Base-by-base conservation (phyloP, 2,329 filamentous ascomycete species). In the Fusarium nygamai region DNA sequence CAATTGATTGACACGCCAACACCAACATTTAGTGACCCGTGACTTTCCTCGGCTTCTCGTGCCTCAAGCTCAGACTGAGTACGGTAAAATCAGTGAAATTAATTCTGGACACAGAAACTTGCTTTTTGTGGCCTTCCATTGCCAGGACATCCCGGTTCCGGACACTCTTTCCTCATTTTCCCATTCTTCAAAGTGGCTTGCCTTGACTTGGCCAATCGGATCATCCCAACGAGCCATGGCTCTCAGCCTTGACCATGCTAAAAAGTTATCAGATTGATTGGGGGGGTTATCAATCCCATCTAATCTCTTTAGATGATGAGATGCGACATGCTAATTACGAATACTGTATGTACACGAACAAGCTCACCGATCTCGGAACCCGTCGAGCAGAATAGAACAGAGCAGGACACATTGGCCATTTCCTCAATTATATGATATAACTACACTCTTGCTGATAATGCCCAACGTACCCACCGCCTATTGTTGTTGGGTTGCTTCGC, bases 231-330 rank as follows among this genome's bases (percentile, higher is more conserved):
- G 41, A 56, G 61, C 43, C 61, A 36, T 63, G 66, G 61, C 44
- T 51, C 34, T 57, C 36, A 67, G 63, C 57, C 53, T 56, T 63
- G 60, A 69, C 56, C 60, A 56, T 11, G 47, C 19, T n/a, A 58
- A 64, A 38, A 53, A 61, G 56, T 74, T 74, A 74, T 72, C 72
- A 74, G 72, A 74, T 74, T 61, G 57, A 69, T 54, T 54, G n/a
- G 54, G 58, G 31, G 34, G 36, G 66, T 79, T 78, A 79, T 79
- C 77, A 79, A 79, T 79, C 77, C 72, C 71, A 79, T 79, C 77
- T 79, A 79, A 79, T 78, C 77, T 78, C 46, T 64, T 65, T 39
- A 46, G 36, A 48, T 64, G 48, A 41, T 74, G 64, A 67, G 64
- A 61, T 63, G 67, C 44, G 64, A 54, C 53, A 34, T 24, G 53